Evolutionary conservation across 129 eudicot species (phyloP), one percentile per base, ranked within the genome.

Genomic region (Tagetes patula): DNA sequence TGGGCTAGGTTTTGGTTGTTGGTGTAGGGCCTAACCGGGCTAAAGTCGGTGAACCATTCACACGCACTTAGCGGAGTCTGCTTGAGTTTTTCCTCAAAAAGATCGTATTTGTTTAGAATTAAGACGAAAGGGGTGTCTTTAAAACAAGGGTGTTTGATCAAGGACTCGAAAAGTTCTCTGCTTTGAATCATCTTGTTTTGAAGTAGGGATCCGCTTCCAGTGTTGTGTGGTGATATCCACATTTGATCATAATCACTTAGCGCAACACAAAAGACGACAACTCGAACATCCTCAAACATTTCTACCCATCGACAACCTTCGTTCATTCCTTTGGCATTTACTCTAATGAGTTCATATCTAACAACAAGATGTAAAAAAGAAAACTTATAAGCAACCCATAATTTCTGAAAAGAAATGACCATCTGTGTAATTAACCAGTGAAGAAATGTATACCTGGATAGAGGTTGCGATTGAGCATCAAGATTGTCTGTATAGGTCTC

Each of bases 271-370:
- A 87, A 89, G 65, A 89, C 86, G 34, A 89, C 91, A 11, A 82
- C 88, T 39, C 96, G 88, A 27, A 87, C 94, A 67, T 85, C 96
- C 71, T 92, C 98, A 43, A 92, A 92, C 98, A 89, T 89, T 84
- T 89, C 98, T 6, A 92, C 87, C 98, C 98, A 92, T 77, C 92
- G 91, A 82, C 98, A 92, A 6, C 98, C 91, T 74, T 87, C 92
- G 59, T 73, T 84, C 87, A 89, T 79, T 43, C 98, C 98, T 83
- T 92, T 89, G 1, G 95, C 91, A 50, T 87, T 87, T 68, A 92
- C 82, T 76, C 96, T 80, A 43, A 92, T 92, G 34, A 92, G 86
- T 70, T 92, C 90, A 82, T 87, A 92, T 80, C 98, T 92, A 55
- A 78, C 36, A 65, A 62, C 59, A 64, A 4, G 12, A 58, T 8